These are phyloP conservation scores for Gossypium stocksii DNA, from an alignment of 345 rosid genomes.

Conservation along the genomic window DNA sequence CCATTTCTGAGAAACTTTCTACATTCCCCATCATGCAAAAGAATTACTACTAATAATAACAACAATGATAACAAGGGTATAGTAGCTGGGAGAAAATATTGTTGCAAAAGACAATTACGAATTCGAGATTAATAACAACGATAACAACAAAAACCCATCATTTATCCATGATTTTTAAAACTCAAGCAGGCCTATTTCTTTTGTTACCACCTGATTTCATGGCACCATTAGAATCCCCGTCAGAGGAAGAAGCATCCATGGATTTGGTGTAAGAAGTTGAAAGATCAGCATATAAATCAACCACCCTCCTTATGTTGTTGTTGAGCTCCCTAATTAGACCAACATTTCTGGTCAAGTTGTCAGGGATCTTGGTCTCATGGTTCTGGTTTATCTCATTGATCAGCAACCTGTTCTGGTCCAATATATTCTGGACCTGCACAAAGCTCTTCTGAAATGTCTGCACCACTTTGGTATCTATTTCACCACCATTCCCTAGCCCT, in stretches of 20 bases:
- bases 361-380: not conserved
- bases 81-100: too few species aligned
- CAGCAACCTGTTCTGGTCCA: conserved; percentile 57
- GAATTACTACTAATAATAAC: not conserved
- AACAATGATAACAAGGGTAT: not conserved
- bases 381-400: conserved; percentile 1
- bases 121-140: not conserved
- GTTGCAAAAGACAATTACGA: too few species aligned
- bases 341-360: not conserved
- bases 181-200: not conserved
- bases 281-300: not conserved
- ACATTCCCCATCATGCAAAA: not conserved
- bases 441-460: conserved; percentile 69
- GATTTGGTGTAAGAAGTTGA: not conserved
- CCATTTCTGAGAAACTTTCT: not conserved
- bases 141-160: not conserved
- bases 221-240: not conserved
- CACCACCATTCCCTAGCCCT: not conserved
- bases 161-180: not conserved
- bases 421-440: conserved; percentile 58
- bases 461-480: conserved; percentile 18
- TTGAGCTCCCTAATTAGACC: not conserved
- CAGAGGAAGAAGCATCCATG: not conserved
- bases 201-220: not conserved
- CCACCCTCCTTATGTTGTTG: not conserved